Evolutionary conservation across 1,139 yeast species (phyloP).

Genomic region (Kodamaea ohmeri): DNA sequence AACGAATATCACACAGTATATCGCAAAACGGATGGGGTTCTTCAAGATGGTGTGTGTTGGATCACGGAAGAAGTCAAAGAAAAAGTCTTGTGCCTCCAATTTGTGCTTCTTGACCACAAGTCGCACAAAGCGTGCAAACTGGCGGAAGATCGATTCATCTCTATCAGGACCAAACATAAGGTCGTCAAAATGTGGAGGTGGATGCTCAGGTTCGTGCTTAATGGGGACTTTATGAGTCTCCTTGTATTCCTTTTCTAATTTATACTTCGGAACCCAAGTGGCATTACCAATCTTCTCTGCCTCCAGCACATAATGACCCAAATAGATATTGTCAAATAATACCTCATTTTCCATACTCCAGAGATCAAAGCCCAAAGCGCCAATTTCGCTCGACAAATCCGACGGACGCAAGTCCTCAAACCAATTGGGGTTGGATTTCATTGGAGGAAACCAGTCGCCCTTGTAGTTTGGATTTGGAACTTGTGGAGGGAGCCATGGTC

Average conservation of each 20-base stretch:
- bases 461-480: slow-evolving; percentile 71
- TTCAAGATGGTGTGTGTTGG: slow-evolving; percentile 42
- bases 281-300: slow-evolving; percentile 80
- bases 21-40: slow-evolving; percentile 49
- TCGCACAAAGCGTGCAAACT: slow-evolving; percentile 23
- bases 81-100: slow-evolving; percentile 29
- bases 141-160: slow-evolving; percentile 18
- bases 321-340: slow-evolving; percentile 76
- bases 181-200: slow-evolving; percentile 43
- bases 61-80: slow-evolving; percentile 35
- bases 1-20: slow-evolving; percentile 43
- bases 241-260: slow-evolving; percentile 48
- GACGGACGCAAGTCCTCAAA: slow-evolving; percentile 59
- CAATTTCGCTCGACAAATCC: slow-evolving; percentile 58
- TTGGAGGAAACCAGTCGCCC: slow-evolving; percentile 77
- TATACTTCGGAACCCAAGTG: slow-evolving; percentile 64
- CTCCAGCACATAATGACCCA: slow-evolving; percentile 78
- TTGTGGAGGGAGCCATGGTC: slow-evolving; percentile 72
- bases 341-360: slow-evolving; percentile 83
- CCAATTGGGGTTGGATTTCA: slow-evolving; percentile 66
- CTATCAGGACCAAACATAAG: slow-evolving; percentile 29
- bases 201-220: slow-evolving; percentile 33
- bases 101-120: slow-evolving; percentile 23
- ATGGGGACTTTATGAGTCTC: slow-evolving; percentile 40
- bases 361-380: slow-evolving; percentile 83